Evolutionary conservation across 257 asterid genomes (phyloP), one percentile per base, ranked within the genome.

Genomic region (Coffea canephora): DNA sequence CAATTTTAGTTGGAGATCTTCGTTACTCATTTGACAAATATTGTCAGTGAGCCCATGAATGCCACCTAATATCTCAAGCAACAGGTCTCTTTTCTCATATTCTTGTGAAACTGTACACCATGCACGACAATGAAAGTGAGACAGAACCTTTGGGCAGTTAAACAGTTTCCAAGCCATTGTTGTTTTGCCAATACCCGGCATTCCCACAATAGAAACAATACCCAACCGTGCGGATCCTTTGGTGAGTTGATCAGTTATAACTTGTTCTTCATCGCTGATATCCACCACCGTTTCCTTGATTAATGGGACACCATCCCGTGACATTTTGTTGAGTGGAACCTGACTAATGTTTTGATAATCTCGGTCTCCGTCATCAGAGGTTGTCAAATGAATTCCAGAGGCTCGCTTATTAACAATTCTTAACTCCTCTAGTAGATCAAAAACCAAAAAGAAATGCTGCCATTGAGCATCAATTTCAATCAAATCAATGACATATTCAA

Each of bases 121-220:
- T 21, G 75, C 75, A 9, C 10, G 75, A 21, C 57, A 57, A 9
- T 71, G 55, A 14, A 71, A 71, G 7, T 71, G 57, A 14, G 4
- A 25, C 61, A 10, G 6, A 16, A 71, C 61, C 5, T 59, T 4
- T 9, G 5, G 43, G 13, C 8, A 59, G 59, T 46, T 39, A 16
- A 19, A 75, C 7, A 61, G 59, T 57, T 59, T 41, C 12, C 39
- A 59, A 75, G 79, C 79, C 41, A 75, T 2, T 11, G 79, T 75
- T 43, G 79, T 59, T 43, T 75, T 75, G 43, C 79, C 79, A 41
- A 59, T 75, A 57, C 79, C 79, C 0, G 57, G 57, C 79, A 75
- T 75, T 8, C 79, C 79, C 39, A 75, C 79, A 59, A 75, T 41
- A 0, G 79, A 59, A n/a, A 75, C 69, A 54, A 74, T 27, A 18